Base-by-base conservation (phyloP, 352 stramenopile genomes). In the Phytophthora citrophthora region DNA sequence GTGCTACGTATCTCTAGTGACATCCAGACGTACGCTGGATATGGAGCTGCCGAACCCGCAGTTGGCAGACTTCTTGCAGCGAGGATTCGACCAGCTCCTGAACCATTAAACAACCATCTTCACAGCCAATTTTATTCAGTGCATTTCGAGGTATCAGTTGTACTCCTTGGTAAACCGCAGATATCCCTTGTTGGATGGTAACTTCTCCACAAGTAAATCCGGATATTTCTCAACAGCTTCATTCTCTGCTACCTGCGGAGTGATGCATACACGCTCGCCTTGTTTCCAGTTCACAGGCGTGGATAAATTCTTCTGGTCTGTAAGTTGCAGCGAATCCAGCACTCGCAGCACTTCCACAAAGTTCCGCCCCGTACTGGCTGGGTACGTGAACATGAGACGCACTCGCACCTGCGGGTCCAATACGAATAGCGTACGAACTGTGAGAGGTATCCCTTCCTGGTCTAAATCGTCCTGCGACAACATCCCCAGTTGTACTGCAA, bases 311-410 rank as follows among this genome's bases (percentile, higher is more conserved):
- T 82, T 67, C 18, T 70, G 63, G 58, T 83, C 65, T 16, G 83
- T 87, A 23, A 96, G 69, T 72, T 96, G 88, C 20, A 98, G 74
- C 52, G 89, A 94, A 74, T 98, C 91, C 12, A 97, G 63, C 5
- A 96, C 86, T 34, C 93, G 82, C 51, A 98, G 58, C 44, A 98
- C 88, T 68, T 98, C 95, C 57, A 91, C 80, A 70, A 98, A 97
- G 79, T 98, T 98, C 58, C 92, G 82, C 20, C 94, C 93, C 15
- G 92, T 96, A 54, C 85, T 96, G 12, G 90, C 88, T 32, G 95
- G 95, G 73, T 98, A 98, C 38, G 89, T 97, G 54, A 98, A 70
- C 38, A 72, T 89, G 26, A 98, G 70, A 67, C 92, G 90, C 36
- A 98, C 78, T 53, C 94, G 94, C 64, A 95, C 90, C 38, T 96